Evolutionary conservation across 2,329 filamentous ascomycete species (phyloP), one percentile per base, ranked within the genome.

Genomic region (Penicillium italicum): DNA sequence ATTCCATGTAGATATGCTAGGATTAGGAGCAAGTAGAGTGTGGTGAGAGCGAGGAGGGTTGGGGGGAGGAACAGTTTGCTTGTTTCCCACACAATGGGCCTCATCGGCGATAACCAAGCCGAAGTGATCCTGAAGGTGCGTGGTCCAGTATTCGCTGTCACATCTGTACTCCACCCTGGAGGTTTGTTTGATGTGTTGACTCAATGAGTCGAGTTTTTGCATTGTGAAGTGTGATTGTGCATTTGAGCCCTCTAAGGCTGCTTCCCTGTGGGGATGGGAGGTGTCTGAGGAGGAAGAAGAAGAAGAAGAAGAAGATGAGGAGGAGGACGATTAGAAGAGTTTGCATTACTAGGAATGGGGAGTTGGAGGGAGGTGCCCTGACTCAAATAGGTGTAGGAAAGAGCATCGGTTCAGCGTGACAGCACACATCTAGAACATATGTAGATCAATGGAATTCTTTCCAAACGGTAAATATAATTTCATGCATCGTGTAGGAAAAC

Each of bases 401-500:
- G 22, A 26, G 14, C 6, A 26, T 26, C 8, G 16, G 14, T 4
- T 41, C 38, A 11, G 22, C 9, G 5, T 16, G 22, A 10, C 14
- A 41, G 8, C 22, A 12, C 22, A 26, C 3, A 24, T 24, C 20
- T 12, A 16, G 12, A 16, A 18, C 6, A 7, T 28, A 44, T 10
- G 6, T 47, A 37, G 11, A 34, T 46, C 22, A 49, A 41, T 49
- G n/a, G 18, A 9, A 22, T 41, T 22, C 4, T 22, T 22, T 12
- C 9, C 20, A 36, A 26, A 38, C 6, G 16, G 26, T 45, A 45
- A 22, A 10, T 51, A 36, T 36, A 33, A 20, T 36, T 36, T 44
- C 38, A 33, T 44, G n/a, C 45, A 20, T 24, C 45, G 37, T 31
- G 18, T 50, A 59, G 43, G 41, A 62, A 56, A 52, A 63, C 50